A percentile compares a stretch with the other conserved stretches of the same genome.
These are phyloP conservation scores for Colletotrichum cuscutae DNA, from an alignment of 2,329 filamentous ascomycete genomes.

Conservation along the genomic window DNA sequence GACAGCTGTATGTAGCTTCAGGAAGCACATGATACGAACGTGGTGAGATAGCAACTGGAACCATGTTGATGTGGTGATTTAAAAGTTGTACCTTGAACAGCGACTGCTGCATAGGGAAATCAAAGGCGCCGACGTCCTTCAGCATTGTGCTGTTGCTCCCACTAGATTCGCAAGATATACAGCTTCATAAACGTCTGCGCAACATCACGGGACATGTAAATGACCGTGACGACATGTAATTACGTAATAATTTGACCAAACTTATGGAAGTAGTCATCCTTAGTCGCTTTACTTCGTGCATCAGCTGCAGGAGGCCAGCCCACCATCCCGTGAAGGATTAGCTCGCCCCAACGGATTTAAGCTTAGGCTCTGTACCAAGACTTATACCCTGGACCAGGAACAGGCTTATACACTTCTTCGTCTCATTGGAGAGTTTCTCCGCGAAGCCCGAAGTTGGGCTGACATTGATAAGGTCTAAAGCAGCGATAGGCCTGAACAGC, in stretches of 20 bases:
- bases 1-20: too few relatives aligned
- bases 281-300: neutral
- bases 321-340: neutral
- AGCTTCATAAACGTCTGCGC: too few relatives aligned
- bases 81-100: accelerated
- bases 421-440: neutral
- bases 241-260: too few relatives aligned
- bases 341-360: neutral
- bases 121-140: too few relatives aligned
- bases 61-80: too few relatives aligned
- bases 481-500: neutral
- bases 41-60: too few relatives aligned
- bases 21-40: too few relatives aligned
- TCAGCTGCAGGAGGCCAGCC: neutral
- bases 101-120: too few relatives aligned
- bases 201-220: neutral
- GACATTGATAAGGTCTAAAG: neutral
- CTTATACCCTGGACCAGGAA: neutral
- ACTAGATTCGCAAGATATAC: too few relatives aligned
- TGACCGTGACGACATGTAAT: neutral
- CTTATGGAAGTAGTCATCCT: too few relatives aligned
- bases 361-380: neutral
- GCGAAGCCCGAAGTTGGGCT: neutral
- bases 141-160: too few relatives aligned
- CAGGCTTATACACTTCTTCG: neutral